A percentile compares a stretch with the other conserved stretches of the same genome.
Conservation (phyloP, 306 rosid genomes). For the Sechiopsis laciniata region DNA sequence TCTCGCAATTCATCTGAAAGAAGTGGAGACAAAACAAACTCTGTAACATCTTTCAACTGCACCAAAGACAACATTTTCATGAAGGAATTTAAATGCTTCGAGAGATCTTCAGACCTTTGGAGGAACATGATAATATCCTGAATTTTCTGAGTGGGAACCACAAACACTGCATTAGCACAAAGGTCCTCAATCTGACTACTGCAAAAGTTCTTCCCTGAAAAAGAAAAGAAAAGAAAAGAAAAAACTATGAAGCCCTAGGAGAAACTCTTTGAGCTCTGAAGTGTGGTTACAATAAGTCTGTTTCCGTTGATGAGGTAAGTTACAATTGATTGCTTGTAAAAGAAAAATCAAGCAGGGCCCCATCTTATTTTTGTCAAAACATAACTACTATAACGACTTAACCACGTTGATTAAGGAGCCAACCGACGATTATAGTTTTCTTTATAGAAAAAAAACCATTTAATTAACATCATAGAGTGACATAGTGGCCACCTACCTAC, state of each 20-base stretch:
- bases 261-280: not conserved
- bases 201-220: conserved; percentile 73
- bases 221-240: conserved; percentile 7
- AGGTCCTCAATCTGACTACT: conserved; percentile 74
- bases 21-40: conserved; percentile 61
- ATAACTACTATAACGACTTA: not conserved
- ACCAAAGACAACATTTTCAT: conserved; percentile 84
- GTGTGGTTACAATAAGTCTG: not conserved
- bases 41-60: conserved; percentile 53
- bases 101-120: conserved; percentile 70
- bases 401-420: not conserved
- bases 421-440: not conserved
- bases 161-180: conserved; percentile 50
- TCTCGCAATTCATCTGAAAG: conserved; percentile 72
- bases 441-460: too few species aligned
- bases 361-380: not conserved
- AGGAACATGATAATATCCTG: conserved; percentile 69
- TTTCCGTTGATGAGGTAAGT: not conserved
- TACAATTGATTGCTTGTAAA: not conserved
- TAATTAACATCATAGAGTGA: too few species aligned
- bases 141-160: conserved; percentile 59
- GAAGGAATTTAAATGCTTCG: conserved; percentile 85
- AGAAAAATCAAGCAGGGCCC: not conserved
- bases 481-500: too few species aligned
- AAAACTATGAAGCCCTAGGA: not conserved